Base-by-base conservation (phyloP, 805 yeast genomes). In the Barnettozyma botsteinii region DNA sequence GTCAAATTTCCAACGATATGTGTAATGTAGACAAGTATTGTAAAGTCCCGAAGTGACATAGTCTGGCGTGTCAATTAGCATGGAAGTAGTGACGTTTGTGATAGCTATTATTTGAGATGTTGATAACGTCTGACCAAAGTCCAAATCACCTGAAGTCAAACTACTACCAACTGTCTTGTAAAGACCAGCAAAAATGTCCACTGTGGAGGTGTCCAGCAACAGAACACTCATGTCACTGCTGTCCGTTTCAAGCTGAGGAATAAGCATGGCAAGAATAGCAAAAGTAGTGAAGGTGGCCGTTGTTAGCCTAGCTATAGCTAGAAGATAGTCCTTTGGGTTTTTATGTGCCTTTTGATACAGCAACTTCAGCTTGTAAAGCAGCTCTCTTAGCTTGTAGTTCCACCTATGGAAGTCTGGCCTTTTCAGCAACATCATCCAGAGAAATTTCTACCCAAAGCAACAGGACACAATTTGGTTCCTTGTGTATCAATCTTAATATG, bases 111-210 rank as follows among this genome's bases (percentile, higher is more conserved):
- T 42, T 29, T 45, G 48, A 6, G 48, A 42, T 5, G 48, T 32
- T 18, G 42, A 37, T 17, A 46, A 31, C 3, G 60, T 63, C 13
- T 56, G 48, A 2, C 54, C 54, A 21, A 52, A 55, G 4, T 48
- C 43, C 19, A 46, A 41, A 15, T 47, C 46, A 14, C 56, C 44
- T 14, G 57, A 43, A n/a, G 63, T 66, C 12, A 42, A 33, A 2
- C 65, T 53, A 15, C 48, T 52, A 33, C 74, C 55, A 39, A 73
- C 55, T 5, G 71, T 62, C 19, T 65, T 55, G 48, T 74, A 77
- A 8, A 79, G 55, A 1, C 84, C 85, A 15, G 59, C 49, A 1
- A 79, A 69, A 15, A 79, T 72, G 43, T 75, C 77, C 7, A 69
- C 56, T 47, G 73, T 79, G 4, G 72, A 65, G 42, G 78, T 75